These are phyloP conservation scores for Penicillium sp. DNA, from an alignment of 2,329 filamentous ascomycete species.

Conservation along the genomic window DNA sequence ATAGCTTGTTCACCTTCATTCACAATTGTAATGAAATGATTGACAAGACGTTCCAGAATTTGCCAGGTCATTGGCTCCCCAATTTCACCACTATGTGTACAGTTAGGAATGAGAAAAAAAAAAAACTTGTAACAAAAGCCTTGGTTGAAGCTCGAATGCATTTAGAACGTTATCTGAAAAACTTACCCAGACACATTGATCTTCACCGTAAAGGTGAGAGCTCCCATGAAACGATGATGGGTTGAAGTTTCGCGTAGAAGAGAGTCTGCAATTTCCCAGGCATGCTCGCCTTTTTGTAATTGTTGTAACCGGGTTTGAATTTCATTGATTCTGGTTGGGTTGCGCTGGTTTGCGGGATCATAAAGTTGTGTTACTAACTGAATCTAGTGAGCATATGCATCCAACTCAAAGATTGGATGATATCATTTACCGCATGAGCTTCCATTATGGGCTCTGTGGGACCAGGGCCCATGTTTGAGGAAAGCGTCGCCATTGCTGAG, in stretches of 20 bases:
- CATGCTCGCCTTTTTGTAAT: constrained; percentile 75
- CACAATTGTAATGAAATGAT: constrained; percentile 44
- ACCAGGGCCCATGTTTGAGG: constrained; percentile 5
- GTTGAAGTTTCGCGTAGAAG: constrained; percentile 67
- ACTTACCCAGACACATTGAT: constrained; percentile 82
- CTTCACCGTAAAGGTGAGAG: constrained; percentile 89
- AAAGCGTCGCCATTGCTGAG: constrained; percentile 11
- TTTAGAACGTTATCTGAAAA: neutral
- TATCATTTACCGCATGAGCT: constrained; percentile 12
- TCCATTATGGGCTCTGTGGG: constrained; percentile 14
- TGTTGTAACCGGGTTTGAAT: constrained; percentile 75
- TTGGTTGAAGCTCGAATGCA: neutral
- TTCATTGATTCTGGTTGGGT: constrained; percentile 44
- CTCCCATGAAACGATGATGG: constrained; percentile 84
- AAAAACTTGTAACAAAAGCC: neutral
- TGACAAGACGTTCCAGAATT: constrained; percentile 43
- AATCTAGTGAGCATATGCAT: constrained; percentile 5
- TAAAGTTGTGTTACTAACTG: constrained; percentile 45
- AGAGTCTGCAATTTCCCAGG: constrained; percentile 81
- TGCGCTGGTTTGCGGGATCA: constrained; percentile 46
- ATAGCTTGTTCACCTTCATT: constrained; percentile 39
- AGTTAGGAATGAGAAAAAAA: neutral
- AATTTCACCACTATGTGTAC: constrained; percentile 34
- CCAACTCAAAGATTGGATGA: neutral
- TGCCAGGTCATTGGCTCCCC: constrained; percentile 32